phyloP scores from a whole-genome alignment of 805 yeast species.

The Brettanomyces nanus region DNA sequence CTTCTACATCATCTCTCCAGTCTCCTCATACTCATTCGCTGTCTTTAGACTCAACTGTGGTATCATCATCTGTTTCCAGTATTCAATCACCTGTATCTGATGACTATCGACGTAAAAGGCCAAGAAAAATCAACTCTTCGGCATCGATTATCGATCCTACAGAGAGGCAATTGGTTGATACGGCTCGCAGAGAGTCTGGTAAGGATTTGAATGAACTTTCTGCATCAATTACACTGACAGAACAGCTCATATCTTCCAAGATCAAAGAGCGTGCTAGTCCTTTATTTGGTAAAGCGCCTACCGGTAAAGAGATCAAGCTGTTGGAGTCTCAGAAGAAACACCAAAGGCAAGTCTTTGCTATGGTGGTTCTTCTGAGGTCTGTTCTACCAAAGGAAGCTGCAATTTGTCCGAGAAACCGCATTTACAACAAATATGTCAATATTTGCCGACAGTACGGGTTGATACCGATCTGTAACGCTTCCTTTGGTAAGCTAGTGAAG shows the following conservation, averaged over 20 bases:
- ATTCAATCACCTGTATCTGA: conserved; percentile 1
- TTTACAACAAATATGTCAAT: conserved; percentile 59
- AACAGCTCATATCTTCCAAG: too few relatives aligned
- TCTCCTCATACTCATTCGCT: conserved; percentile 5
- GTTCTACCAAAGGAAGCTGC: conserved; percentile 43
- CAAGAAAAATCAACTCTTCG: too few relatives aligned
- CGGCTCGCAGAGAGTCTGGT: too few relatives aligned
- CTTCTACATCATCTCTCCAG: conserved; percentile 4
- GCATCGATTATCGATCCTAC: too few relatives aligned
- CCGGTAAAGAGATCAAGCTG: conserved; percentile 12
- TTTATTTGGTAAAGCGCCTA: too few relatives aligned
- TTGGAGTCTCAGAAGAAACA: conserved; percentile 33
- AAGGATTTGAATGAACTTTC: too few relatives aligned
- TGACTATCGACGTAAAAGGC: not conserved
- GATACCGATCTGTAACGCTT: conserved; percentile 65
- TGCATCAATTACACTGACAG: too few relatives aligned
- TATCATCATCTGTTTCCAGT: conserved; percentile 2
- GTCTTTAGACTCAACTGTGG: conserved; percentile 5
- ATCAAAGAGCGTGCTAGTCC: too few relatives aligned
- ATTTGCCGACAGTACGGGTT: conserved; percentile 45
- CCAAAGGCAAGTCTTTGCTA: conserved; percentile 71
- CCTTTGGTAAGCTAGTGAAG: conserved; percentile 68
- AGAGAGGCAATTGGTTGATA: too few relatives aligned
- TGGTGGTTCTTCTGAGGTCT: conserved; percentile 68
- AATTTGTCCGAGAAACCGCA: conserved; percentile 55